Evolutionary conservation across 192 early-diverging fungal genomes (phyloP).

Genomic region (Coemansia sp.): DNA sequence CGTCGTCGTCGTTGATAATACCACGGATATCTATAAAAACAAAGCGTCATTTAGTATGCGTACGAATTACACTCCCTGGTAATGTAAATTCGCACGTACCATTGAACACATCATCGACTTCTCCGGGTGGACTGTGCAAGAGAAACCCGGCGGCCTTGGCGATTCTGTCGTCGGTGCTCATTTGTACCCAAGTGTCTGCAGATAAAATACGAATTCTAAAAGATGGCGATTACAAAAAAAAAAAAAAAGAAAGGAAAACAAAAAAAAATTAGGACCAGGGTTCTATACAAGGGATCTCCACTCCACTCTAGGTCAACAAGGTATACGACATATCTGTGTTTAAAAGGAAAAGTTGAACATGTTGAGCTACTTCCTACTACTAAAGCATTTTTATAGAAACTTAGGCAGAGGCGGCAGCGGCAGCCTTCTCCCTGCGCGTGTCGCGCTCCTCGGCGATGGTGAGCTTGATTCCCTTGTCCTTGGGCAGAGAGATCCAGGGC

Average conservation of each 20-base stretch:
- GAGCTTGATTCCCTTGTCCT: conserved; percentile 99
- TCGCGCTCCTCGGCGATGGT: conserved; percentile 99
- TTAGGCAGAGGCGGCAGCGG: conserved; percentile 53
- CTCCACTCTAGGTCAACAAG: not conserved
- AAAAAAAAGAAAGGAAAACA: not conserved
- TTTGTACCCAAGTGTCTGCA: conserved; percentile 1
- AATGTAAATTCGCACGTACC: conserved; percentile 56
- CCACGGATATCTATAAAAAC: conserved; percentile 79
- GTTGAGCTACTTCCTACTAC: not conserved
- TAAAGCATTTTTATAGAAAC: not conserved
- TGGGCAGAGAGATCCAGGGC: conserved; percentile 96
- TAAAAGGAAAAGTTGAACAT: not conserved
- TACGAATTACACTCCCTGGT: not conserved
- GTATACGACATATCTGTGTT: not conserved
- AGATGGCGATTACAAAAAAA: not conserved
- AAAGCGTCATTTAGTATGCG: not conserved
- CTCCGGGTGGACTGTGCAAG: conserved; percentile 90
- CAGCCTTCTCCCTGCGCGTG: conserved; percentile 71
- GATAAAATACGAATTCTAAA: not conserved
- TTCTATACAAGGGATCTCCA: not conserved
- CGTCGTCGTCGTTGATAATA: conserved; percentile 77
- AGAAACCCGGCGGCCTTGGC: conserved; percentile 77
- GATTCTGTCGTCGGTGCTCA: conserved; percentile 64
- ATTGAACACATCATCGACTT: conserved; percentile 95
- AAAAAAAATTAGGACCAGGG: not conserved